Evolutionary conservation across 139 green algal species (phyloP).

Genomic region (Edaphochlamys debaryana): DNA sequence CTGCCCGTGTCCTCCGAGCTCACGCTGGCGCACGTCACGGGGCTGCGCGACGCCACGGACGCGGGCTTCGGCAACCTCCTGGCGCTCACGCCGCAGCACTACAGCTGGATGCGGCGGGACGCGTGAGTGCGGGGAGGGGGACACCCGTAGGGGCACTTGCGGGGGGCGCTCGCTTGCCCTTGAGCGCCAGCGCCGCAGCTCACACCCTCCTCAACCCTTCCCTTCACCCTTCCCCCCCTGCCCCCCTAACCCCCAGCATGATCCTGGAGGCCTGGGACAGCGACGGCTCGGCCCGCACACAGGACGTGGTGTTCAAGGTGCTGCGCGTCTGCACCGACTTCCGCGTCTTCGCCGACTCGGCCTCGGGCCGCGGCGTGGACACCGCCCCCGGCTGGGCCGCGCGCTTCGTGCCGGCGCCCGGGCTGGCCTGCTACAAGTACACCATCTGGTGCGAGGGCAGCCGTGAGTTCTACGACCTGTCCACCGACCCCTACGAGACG

Average conservation of each 20-base stretch:
- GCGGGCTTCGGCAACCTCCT: not conserved
- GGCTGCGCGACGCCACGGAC: not conserved
- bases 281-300: not conserved
- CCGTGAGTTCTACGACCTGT: not conserved
- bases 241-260: not conserved
- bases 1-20: not conserved
- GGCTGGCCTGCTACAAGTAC: slow-evolving; percentile 7
- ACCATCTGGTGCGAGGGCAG: not conserved
- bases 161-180: no score
- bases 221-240: no score
- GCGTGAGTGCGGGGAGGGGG: no score
- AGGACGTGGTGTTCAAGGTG: not conserved
- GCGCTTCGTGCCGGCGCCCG: not conserved
- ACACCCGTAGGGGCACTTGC: no score
- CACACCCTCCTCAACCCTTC: no score
- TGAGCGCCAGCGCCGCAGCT: no score
- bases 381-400: not conserved
- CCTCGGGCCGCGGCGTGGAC: not conserved
- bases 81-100: not conserved
- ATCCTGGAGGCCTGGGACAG: not conserved
- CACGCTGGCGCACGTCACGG: not conserved
- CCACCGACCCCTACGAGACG: not conserved
- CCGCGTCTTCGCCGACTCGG: not conserved
- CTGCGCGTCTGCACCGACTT: not conserved
- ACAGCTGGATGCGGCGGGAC: not conserved